Base-by-base conservation (phyloP, 257 asterid species). In the Scutellaria barbata region DNA sequence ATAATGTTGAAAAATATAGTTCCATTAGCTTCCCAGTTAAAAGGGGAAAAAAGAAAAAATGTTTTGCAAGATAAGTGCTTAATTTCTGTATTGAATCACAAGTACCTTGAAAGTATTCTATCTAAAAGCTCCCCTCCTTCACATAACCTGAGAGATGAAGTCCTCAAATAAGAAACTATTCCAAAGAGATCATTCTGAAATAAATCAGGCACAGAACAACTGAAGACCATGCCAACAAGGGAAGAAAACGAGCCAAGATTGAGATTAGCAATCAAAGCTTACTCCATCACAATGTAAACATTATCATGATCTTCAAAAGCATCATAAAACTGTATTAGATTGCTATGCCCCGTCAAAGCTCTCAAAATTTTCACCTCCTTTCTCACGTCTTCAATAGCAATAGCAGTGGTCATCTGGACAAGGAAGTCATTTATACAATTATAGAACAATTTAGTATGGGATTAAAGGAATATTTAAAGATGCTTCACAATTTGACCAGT, bases 101-200 rank as follows among this genome's bases (percentile, higher is more conserved):
- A 46, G 18, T 81, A 89, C 97, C 97, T 89, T 40, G 96, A 79
- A 68, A 91, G 90, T 66, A 91, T 91, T 81, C 90, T 84, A 81
- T 91, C 97, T 76, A 91, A 77, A 71, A 89, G 96, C 87, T 91
- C 97, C 40, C 97, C 97, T 64, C 97, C 97, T 81, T 85, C 92
- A 75, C 97, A 91, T 68, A 91, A 84, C 90, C 97, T 91, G 90
- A 62, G 63, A 74, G 68, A 72, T 50, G 33, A 10, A 76, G 56
- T 42, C 52, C 35, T 53, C 40, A 43, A 71, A 51, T 70, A 33
- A 74, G 64, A 25, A 66, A 76, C 37, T 48, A 37, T 47, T 66
- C 63, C 68, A 51, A 42, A 76, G 58, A 42, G 20, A 50, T 57
- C 12, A 52, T 42, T 61, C 57, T 18, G 59, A n/a, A 43, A 47